Evolutionary conservation across 371 early-diverging fungal species (phyloP), one percentile per base, ranked within the genome.

Genomic region (Mortierella sp.): DNA sequence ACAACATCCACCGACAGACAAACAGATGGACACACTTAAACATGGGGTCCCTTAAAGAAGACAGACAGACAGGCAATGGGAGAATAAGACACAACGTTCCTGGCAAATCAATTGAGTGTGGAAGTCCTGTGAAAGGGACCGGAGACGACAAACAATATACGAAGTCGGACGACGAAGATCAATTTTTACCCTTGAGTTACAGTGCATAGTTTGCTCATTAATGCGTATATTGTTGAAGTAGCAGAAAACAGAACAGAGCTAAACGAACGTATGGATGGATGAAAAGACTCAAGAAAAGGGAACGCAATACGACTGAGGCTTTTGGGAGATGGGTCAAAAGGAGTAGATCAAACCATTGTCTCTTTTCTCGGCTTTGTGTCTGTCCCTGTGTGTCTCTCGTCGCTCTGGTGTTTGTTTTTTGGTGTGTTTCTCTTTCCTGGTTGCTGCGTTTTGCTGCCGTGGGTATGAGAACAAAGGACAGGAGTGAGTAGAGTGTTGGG

Each of bases 301-400:
- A 16, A 60, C 29, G 14, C 18, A 54, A 54, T 24, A 14, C 7
- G 51, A 35, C 4, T 10, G 60, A 41, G 24, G 41, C 24, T 24
- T 68, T 41, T 41, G 24, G 65, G 68, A 38, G 68, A 68, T 68
- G 68, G 65, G 41, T 41, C 43, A 68, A 38, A 68, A 68, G 21
- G 8, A 10, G 41, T 21, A 35, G 38, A 68, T 35, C 38, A 35
- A 38, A 2, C 35, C n/a, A 46, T 12, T 32, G 16, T 63, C 16
- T 63, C 35, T 60, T 14, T 16, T 1, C 4, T 10, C 8, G 32
- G 14, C 35, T 35, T 2, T 32, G 18, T 6, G 60, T 0, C 14
- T 27, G 55, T 5, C n/a, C 2, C n/a, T 8, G 55, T 8, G 49
- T 49, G 4, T 49, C 51, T 51, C 51, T 51, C 35, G 51, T 51